A percentile compares a stretch with the other conserved stretches of the same genome.
Evolutionary conservation across 163 green algal species (phyloP).

Genomic region (Smithsoniella earleae): DNA sequence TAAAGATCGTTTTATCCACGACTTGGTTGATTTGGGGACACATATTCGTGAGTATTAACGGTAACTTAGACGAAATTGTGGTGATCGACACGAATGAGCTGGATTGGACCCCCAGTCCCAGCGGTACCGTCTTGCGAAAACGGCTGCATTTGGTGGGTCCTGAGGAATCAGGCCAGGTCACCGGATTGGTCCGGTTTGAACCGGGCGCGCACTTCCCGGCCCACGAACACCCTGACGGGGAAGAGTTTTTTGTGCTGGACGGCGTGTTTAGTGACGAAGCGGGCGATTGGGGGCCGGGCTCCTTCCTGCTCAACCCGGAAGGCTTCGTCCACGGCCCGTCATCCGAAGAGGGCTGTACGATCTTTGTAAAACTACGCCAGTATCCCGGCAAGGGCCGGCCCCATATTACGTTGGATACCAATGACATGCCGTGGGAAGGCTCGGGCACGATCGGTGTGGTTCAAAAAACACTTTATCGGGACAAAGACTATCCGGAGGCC

Average conservation of each 20-base stretch:
- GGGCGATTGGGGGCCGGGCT: background rate
- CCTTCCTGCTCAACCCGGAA: background rate
- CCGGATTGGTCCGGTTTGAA: background rate
- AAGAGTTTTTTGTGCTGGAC: conserved; percentile 22
- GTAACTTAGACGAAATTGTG: no score
- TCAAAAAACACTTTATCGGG: background rate
- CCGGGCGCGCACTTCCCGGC: background rate
- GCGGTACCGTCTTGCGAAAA: background rate
- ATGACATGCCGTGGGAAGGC: background rate
- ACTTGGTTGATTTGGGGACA: no score
- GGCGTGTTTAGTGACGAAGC: conserved; percentile 5
- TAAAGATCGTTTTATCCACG: no score
- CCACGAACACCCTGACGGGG: background rate
- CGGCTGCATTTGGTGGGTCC: background rate
- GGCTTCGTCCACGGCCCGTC: background rate
- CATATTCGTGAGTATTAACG: no score
- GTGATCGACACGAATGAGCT: no score
- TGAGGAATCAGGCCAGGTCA: background rate
- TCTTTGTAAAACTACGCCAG: conserved; percentile 16
- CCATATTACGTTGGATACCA: background rate
- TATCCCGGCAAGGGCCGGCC: background rate
- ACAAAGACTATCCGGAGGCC: background rate
- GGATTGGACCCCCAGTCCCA: no score
- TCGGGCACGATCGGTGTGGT: background rate
- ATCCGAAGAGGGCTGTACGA: background rate